Base-by-base conservation (phyloP, 2,329 filamentous ascomycete species). In the Tolypocladium paradoxum region DNA sequence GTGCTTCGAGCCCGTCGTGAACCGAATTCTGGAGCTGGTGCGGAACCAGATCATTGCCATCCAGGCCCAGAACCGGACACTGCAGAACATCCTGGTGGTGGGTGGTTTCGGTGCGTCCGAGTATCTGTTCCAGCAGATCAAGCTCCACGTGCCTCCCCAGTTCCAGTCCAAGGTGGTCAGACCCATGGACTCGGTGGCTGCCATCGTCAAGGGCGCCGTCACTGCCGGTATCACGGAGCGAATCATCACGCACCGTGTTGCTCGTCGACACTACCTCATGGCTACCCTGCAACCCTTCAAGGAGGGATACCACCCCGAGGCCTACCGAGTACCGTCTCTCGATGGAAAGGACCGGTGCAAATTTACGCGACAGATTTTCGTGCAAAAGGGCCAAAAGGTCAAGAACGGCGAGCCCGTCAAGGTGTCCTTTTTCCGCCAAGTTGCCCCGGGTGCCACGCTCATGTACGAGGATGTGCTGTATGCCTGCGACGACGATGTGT, bases 401-500 rank as follows among this genome's bases (percentile, higher is more conserved):
- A 97, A 97, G 84, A 97, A 96, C 69, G 93, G 93, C 63, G 93
- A 99, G 73, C 92, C 93, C 1, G 92, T 97, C 73, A 97, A 97
- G 78, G 93, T 97, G 46, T 95, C 89, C 11, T 97, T 97, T 74
- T 97, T 99, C 84, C 81, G 93, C 70, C 93, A 97, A 70, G 93
- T 99, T 52, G 93, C 93, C 6, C 93, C 93, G 0, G 93, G 93
- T 49, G 93, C 93, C 35, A 97, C 92, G 1, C 83, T 99, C 62
- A 97, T 99, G 93, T 99, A 99, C 69, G 93, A 99, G 76, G 93
- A 99, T 73, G 92, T 97, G 52, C 73, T 97, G 54, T 97, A 96
- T 69, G 93, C 92, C 50, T 99, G 93, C 66, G 93, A 99, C 66
- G 93, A 97, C 59, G 93, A 99, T 68, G 89, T 96, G 51, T 97